Base-by-base conservation (phyloP, 177 flowering plant genomes). In the Vitis hybrid region DNA sequence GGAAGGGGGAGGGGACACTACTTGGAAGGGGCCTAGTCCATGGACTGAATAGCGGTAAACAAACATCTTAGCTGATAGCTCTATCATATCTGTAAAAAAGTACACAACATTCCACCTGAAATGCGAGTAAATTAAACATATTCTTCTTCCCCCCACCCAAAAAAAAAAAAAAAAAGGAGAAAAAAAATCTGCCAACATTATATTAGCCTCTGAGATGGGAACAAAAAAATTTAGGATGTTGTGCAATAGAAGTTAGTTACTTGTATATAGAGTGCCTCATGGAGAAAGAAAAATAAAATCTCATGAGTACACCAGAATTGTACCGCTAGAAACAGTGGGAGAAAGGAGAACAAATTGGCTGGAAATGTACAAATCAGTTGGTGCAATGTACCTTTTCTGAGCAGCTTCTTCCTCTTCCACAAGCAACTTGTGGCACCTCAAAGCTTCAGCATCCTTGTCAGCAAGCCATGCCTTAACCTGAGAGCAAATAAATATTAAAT, bases 371-470 rank as follows among this genome's bases (percentile, higher is more conserved):
- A 33, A 66, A 28, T 15, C 59, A 66, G 52, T 1, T 50, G n/a
- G 60, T 19, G 5, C 31, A 49, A 72, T 54, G 10, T 73, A 92
- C 97, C 93, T 89, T 77, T 77, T 90, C 82, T 85, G 92, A 71
- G 90, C 92, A 79, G 97, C 97, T 81, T 90, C 97, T 73, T 92
- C 98, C 77, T 94, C 98, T 82, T 90, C 98, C 78, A 94, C 88
- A 63, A 94, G 94, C 78, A 94, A 74, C 71, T 94, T 90, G 70
- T 92, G 96, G 78, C 90, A 89, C 77, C 93, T 90, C 73, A 92
- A 84, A 72, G 98, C 92, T 81, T 92, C 97, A 28, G 89, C 94
- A 82, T 94, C 94, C 81, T 88, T 89, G 74, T 90, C 90, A 59
- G 91, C 92, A 62, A 88, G 74, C 92, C 98, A 94, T 54, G 92